phyloP scores from a whole-genome alignment of 768 basidiomycete genomes.

The Brasilioporus rufonigricans region DNA sequence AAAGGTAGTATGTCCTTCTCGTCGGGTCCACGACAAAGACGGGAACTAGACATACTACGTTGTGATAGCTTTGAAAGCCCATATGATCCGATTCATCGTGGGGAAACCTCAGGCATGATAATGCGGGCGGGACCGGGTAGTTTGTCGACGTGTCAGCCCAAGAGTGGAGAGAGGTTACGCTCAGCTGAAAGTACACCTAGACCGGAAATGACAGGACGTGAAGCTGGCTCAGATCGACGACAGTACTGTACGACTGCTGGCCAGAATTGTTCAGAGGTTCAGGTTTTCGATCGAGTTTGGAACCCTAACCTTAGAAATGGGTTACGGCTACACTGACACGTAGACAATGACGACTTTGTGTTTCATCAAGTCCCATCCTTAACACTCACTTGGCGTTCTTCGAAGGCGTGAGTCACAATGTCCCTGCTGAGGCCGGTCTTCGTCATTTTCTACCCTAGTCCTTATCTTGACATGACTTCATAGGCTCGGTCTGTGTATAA shows the following conservation, averaged over 20 bases:
- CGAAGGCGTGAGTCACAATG: constrained; percentile 10
- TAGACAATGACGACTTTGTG: not conserved
- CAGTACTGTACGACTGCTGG: no score
- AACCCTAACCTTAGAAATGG: not conserved
- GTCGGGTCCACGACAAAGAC: no score
- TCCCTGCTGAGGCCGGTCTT: constrained; percentile 25
- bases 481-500: constrained; percentile 73
- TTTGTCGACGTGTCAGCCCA: not conserved
- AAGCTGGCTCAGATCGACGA: no score
- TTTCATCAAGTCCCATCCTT: not conserved
- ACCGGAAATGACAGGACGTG: no score
- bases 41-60: no score
- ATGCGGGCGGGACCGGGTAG: no score
- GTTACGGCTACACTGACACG: not conserved
- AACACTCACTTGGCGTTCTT: not conserved
- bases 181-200: no score
- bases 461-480: not conserved
- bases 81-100: not conserved
- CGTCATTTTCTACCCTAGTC: not conserved
- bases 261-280: no score
- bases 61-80: no score
- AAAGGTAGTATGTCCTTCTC: no score
- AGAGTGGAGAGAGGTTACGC: not conserved
- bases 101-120: no score
- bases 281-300: not conserved